These are phyloP conservation scores for Clausena lansium DNA, from an alignment of 345 rosid species.

Conservation along the genomic window DNA sequence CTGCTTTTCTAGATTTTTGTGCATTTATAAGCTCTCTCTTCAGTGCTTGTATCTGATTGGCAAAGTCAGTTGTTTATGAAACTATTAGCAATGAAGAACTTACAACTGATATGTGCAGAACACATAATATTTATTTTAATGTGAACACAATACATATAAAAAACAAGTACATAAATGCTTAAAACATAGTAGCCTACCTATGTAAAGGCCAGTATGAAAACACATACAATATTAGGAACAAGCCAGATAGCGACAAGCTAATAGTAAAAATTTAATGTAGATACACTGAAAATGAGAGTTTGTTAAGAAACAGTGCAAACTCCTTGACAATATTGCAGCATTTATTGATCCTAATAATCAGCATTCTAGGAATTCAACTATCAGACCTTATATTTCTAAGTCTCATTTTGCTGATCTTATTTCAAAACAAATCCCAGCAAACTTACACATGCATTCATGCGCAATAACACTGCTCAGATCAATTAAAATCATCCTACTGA, in stretches of 20 bases:
- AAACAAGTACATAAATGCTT: neutral
- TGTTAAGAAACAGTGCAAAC: neutral
- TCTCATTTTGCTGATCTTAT: neutral
- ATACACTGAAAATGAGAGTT: neutral
- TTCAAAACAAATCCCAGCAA: neutral
- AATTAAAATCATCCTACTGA: neutral
- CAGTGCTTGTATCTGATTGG: conserved; percentile 74
- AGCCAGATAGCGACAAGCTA: neutral
- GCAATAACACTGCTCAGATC: neutral
- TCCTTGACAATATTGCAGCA: neutral
- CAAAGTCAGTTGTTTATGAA: conserved; percentile 3
- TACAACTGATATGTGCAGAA: neutral
- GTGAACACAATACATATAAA: neutral
- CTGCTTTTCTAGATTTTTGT: conserved; percentile 73
- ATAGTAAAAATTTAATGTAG: neutral
- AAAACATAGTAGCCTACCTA: neutral
- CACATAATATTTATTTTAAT: neutral
- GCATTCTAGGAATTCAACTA: neutral
- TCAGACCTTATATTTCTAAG: neutral
- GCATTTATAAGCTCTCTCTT: conserved; percentile 71
- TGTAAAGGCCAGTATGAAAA: neutral
- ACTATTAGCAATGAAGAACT: neutral
- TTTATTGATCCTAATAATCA: neutral
- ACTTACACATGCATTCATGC: neutral
- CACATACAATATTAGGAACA: neutral